A percentile compares a stretch with the other conserved stretches of the same genome.
Evolutionary conservation across 768 basidiomycete genomes (phyloP).

Genomic region (Lactarius tabidus): DNA sequence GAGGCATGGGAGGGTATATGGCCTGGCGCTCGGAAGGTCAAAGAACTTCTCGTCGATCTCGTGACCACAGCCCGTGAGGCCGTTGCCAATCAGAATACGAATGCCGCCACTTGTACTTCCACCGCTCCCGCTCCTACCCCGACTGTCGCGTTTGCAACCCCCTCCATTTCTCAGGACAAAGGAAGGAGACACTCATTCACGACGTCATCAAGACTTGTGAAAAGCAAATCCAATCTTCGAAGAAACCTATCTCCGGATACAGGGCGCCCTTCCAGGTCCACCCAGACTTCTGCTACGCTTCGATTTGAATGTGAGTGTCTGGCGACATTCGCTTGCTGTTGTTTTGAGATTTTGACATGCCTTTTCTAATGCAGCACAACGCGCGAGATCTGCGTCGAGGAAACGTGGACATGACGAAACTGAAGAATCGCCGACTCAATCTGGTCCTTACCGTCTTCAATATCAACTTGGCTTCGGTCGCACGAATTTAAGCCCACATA

Average conservation of each 20-base stretch:
- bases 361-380: conserved; percentile 44
- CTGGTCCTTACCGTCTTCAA: conserved; percentile 26
- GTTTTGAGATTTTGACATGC: conserved; percentile 5
- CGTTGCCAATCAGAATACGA: conserved; percentile 36
- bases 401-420: conserved; percentile 68
- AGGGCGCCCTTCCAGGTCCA: conserved; percentile 30
- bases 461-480: conserved; percentile 33
- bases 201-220: conserved; percentile 16
- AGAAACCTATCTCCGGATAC: conserved; percentile 35
- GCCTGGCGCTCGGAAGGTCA: conserved; percentile 87
- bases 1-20: conserved; percentile 82
- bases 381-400: conserved; percentile 73
- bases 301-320: conserved; percentile 34
- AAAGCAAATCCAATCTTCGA: conserved; percentile 30
- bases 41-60: conserved; percentile 69
- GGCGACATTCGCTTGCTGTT: neutral
- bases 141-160: conserved; percentile 4
- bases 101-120: conserved; percentile 26
- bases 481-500: conserved; percentile 56
- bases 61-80: conserved; percentile 67
- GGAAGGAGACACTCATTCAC: conserved; percentile 26
- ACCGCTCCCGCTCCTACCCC: conserved; percentile 10
- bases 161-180: conserved; percentile 18
- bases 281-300: conserved; percentile 29
- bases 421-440: conserved; percentile 44